Evolutionary conservation across 1,284 basidiomycete species (phyloP).

Genomic region (Pseudozyma pruni): DNA sequence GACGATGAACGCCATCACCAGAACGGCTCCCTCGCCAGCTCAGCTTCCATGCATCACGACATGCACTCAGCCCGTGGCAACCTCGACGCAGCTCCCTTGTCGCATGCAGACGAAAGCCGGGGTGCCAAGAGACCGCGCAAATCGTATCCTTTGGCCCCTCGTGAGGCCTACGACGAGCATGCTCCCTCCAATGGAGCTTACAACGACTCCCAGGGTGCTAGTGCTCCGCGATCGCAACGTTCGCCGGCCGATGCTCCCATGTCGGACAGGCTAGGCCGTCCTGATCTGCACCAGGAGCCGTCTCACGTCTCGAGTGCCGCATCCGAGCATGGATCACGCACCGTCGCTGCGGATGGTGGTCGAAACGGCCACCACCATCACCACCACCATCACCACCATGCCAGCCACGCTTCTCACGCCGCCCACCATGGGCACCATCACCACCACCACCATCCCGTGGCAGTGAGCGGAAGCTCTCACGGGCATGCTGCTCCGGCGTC

Average conservation of each 20-base stretch:
- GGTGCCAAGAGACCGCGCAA: slow-evolving; percentile 41
- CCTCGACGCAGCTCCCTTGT: slow-evolving; percentile 7
- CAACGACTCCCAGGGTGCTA: background rate
- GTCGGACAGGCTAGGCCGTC: slow-evolving; percentile 7
- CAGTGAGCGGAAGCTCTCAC: slow-evolving; percentile 18
- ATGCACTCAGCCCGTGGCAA: slow-evolving; percentile 21
- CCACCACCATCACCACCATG: slow-evolving; percentile 51
- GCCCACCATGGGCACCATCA: slow-evolving; percentile 37
- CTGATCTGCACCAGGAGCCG: slow-evolving; percentile 13
- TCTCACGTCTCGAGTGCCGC: slow-evolving; percentile 2
- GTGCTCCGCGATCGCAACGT: slow-evolving; percentile 12
- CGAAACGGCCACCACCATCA: slow-evolving; percentile 44
- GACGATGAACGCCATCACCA: slow-evolving; percentile 27
- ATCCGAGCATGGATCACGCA: slow-evolving; percentile 32
- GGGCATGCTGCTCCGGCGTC: slow-evolving; percentile 12
- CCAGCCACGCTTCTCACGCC: slow-evolving; percentile 29
- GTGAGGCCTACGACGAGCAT: slow-evolving; percentile 26
- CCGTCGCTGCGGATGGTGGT: slow-evolving; percentile 4
- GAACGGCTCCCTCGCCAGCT: slow-evolving; percentile 10
- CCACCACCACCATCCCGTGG: slow-evolving; percentile 46
- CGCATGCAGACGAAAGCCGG: slow-evolving; percentile 20
- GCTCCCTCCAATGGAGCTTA: slow-evolving; percentile 9
- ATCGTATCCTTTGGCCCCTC: slow-evolving; percentile 23
- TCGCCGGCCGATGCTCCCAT: slow-evolving; percentile 19
- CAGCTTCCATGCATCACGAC: slow-evolving; percentile 33